Evolutionary conservation across 2,329 filamentous ascomycete genomes (phyloP), one percentile per base, ranked within the genome.

Genomic region (Achaetomium macrosporum): DNA sequence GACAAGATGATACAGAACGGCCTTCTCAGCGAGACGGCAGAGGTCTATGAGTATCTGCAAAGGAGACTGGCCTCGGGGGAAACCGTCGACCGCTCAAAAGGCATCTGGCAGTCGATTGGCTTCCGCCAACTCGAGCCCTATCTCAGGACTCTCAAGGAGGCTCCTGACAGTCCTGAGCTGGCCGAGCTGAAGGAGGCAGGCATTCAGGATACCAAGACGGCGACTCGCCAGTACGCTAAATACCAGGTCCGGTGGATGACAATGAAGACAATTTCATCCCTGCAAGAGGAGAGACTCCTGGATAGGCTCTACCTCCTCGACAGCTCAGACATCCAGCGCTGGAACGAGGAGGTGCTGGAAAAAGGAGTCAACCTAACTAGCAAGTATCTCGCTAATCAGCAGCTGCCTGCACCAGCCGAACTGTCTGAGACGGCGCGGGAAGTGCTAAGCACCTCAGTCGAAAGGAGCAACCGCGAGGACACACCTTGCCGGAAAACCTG

Each of bases 51-150:
- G 1, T 72, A 74, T 44, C 64, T 70, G 4, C 67, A 59, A 16
- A 50, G 63, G 2, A 65, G 64, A 16, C 58, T 66, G 0, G 65
- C 71, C 0, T 63, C 71, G 1, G 85, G 82, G 0, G 68, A 74
- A 1, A 59, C 68, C 0, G 70, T 93, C 2, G 90, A 97, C 64
- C 77, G 82, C 59, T 87, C 81, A 1, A 83, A 84, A 49, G 95
- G 93, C 0, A 95, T 99, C 41, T 99, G 92, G 90, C 87, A 95
- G 49, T 93, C 91, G 1, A 99, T 99, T 57, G 93, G 93, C 1
- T 96, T 90, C 70, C 96, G 95, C 66, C 90, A 99, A 65, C 87
- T 97, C 65, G 79, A 87, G 53, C 76, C 81, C 0, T 96, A 90
- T 63, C 71, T 91, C 20, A 62, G 71, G 2, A 77, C 79, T 61